Percentiles rank a stretch among this genome's conserved stretches.
These are phyloP conservation scores for Lipomyces anomalus DNA, from an alignment of 805 yeast genomes.

Conservation along the genomic window DNA sequence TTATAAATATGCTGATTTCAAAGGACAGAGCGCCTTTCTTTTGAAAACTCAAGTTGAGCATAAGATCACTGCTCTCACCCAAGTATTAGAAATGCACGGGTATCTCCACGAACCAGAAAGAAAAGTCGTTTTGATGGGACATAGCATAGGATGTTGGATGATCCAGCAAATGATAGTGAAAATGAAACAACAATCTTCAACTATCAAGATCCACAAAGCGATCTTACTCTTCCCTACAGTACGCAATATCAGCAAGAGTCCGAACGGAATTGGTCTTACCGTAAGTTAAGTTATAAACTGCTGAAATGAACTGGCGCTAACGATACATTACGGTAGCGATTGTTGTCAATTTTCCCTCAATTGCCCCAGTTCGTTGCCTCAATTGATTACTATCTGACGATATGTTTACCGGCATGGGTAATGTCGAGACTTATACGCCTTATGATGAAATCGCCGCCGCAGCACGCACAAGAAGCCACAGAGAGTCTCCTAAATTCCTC, in stretches of 20 bases:
- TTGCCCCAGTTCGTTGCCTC: slow-evolving; percentile 31
- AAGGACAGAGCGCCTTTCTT: not conserved
- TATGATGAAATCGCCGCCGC: slow-evolving; percentile 31
- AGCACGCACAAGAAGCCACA: slow-evolving; percentile 41
- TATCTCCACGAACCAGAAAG: slow-evolving; percentile 19
- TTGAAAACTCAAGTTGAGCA: slow-evolving; percentile 56
- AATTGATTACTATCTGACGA: slow-evolving; percentile 21
- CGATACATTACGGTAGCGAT: too few species aligned
- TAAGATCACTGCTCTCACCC: slow-evolving; percentile 46
- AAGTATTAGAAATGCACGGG: slow-evolving; percentile 25
- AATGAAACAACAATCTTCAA: slow-evolving; percentile 21
- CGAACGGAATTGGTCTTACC: slow-evolving; percentile 37
- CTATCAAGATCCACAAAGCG: slow-evolving; percentile 38
- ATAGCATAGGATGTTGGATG: slow-evolving; percentile 67
- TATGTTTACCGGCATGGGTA: slow-evolving; percentile 27
- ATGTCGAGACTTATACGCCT: slow-evolving; percentile 24
- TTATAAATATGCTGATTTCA: too few species aligned
- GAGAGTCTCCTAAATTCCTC: slow-evolving; percentile 40
- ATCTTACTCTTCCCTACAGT: slow-evolving; percentile 71
- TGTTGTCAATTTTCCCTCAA: slow-evolving; percentile 21
- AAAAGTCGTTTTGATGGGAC: slow-evolving; percentile 52
- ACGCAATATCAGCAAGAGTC: slow-evolving; percentile 49
- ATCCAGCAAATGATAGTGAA: slow-evolving; percentile 46
- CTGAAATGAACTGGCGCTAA: too few species aligned
- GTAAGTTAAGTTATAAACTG: too few species aligned